A percentile compares a stretch with the other conserved stretches of the same genome.
Conservation (phyloP, 2,329 filamentous ascomycete genomes). For the Colletotrichum plurivorum region DNA sequence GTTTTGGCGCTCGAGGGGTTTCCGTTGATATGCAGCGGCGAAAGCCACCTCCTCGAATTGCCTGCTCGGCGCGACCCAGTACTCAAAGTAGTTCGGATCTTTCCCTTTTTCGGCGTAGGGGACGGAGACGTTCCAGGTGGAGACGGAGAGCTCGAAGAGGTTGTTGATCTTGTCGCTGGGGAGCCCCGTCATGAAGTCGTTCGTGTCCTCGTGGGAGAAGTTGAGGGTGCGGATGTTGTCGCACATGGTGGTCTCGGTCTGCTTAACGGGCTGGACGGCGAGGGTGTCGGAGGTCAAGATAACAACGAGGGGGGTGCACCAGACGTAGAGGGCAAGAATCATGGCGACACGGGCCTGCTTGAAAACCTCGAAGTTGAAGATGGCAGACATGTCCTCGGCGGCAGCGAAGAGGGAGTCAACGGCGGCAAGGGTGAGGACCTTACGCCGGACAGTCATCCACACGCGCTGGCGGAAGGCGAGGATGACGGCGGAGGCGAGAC, state of each 20-base stretch:
- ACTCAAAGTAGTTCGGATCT: constrained; percentile 50
- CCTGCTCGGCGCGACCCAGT: constrained; percentile 46
- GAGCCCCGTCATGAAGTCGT: constrained; percentile 49
- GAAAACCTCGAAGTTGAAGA: constrained; percentile 49
- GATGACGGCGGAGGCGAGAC: constrained; percentile 50
- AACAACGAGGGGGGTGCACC: constrained; percentile 55
- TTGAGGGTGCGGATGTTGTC: constrained; percentile 50
- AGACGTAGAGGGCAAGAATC: constrained; percentile 52
- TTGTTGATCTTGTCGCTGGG: constrained; percentile 44
- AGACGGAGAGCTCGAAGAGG: constrained; percentile 47
- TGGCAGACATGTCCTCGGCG: constrained; percentile 48
- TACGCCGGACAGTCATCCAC: constrained; percentile 44
- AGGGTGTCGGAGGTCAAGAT: constrained; percentile 56
- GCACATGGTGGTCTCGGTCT: constrained; percentile 47
- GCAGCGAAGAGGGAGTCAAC: constrained; percentile 51
- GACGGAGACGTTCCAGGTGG: constrained; percentile 50
- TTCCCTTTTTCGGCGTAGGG: constrained; percentile 10
- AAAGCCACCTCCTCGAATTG: constrained; percentile 47
- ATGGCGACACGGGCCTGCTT: constrained; percentile 51
- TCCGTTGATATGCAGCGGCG: constrained; percentile 45
- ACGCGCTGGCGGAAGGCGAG: constrained; percentile 45
- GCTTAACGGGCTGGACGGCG: constrained; percentile 46
- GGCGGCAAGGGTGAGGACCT: constrained; percentile 41
- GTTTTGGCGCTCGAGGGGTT: constrained; percentile 43
- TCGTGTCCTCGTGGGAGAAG: constrained; percentile 51